A percentile compares a stretch with the other conserved stretches of the same genome.
phyloP scores from a whole-genome alignment of 805 yeast genomes.

The Crinitomyces ghanaensis region DNA sequence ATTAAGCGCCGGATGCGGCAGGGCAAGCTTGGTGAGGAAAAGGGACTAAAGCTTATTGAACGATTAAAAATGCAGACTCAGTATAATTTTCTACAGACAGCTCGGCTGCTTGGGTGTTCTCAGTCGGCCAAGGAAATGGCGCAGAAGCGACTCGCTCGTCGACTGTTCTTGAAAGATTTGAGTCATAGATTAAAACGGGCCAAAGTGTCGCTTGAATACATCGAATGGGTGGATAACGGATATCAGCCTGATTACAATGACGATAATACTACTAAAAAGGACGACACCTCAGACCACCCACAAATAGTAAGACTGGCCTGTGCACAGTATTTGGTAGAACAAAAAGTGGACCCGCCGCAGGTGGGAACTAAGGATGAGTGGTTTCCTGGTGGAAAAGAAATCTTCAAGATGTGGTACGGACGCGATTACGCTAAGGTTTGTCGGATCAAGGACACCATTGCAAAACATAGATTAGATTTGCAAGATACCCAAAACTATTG shows the following conservation, averaged over 20 bases:
- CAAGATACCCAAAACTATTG: conserved; percentile 7
- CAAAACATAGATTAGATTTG: conserved; percentile 4
- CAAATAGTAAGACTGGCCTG: conserved; percentile 7
- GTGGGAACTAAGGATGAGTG: conserved; percentile 10
- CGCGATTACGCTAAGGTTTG: conserved; percentile 2
- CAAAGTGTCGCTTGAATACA: conserved; percentile 5
- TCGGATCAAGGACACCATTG: background rate
- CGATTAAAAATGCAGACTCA: conserved; percentile 4
- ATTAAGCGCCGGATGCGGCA: conserved; percentile 5
- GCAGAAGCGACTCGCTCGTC: conserved; percentile 7
- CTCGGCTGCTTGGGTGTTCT: conserved; percentile 9
- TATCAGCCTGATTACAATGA: background rate
- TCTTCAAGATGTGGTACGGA: conserved; percentile 8
- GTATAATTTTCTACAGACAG: conserved; percentile 5
- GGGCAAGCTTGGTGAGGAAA: conserved; percentile 6
- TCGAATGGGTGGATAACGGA: conserved; percentile 4
- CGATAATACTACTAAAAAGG: background rate
- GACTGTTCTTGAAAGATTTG: conserved; percentile 7
- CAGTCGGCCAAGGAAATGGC: conserved; percentile 9
- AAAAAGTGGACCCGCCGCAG: conserved; percentile 2
- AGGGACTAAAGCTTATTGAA: conserved; percentile 4
- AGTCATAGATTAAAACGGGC: conserved; percentile 3
- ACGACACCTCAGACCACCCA: background rate
- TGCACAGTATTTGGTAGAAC: conserved; percentile 6
- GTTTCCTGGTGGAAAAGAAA: conserved; percentile 5